phyloP scores from a whole-genome alignment of 2,329 filamentous ascomycete genomes.

The Orbilia brochopaga region DNA sequence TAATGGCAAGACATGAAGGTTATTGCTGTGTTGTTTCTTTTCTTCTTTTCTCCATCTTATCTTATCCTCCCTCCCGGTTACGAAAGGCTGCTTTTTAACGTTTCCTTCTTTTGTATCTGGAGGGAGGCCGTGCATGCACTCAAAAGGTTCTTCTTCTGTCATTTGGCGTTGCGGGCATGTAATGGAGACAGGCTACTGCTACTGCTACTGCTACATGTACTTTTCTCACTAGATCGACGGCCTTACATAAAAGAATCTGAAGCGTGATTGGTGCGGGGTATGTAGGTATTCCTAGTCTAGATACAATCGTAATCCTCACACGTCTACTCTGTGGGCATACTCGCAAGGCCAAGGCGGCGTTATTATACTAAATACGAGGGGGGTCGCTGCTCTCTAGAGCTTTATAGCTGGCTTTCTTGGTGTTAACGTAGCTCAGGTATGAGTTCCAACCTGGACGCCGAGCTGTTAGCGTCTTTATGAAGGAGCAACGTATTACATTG shows the following conservation, averaged over 20 bases:
- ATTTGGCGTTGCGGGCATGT: constrained; percentile 47
- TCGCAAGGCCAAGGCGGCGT: not conserved
- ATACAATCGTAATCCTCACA: constrained; percentile 1
- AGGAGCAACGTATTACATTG: too few species aligned
- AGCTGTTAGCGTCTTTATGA: too few species aligned
- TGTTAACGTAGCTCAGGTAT: constrained; percentile 68
- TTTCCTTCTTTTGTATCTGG: constrained; percentile 22
- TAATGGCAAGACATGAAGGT: constrained; percentile 22
- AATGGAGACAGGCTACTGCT: constrained; percentile 17
- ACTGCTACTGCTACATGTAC: constrained; percentile 27
- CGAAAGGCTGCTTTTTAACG: constrained; percentile 23
- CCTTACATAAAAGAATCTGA: constrained; percentile 16
- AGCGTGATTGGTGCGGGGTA: constrained; percentile 19
- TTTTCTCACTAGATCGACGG: constrained; percentile 35
- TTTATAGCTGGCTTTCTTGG: constrained; percentile 14
- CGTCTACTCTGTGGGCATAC: constrained; percentile 9
- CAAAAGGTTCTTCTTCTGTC: constrained; percentile 35
- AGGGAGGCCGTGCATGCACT: constrained; percentile 6
- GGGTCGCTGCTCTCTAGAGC: not conserved
- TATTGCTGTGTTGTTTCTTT: constrained; percentile 18
- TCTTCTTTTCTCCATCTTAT: too few species aligned
- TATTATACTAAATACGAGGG: not conserved
- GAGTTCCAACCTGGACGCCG: constrained; percentile 65
- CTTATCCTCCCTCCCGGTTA: too few species aligned
- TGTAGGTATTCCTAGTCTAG: not conserved